phyloP scores from a whole-genome alignment of 345 rosid genomes.

The Rhizophora mangle region DNA sequence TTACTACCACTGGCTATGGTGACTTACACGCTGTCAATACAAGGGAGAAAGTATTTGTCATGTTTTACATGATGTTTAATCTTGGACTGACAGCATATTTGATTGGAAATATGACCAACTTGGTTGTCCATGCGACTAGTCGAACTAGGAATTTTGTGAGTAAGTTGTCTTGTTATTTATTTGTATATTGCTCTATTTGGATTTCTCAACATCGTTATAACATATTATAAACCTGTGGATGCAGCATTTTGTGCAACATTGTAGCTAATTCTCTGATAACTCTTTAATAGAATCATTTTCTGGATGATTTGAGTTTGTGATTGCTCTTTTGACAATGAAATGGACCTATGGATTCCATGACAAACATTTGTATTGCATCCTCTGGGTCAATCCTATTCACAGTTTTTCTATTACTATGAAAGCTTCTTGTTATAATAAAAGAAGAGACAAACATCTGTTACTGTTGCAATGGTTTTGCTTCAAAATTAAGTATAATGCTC shows the following conservation, averaged over 20 bases:
- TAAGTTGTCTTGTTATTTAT: conserved; percentile 8
- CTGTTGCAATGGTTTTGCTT: background rate
- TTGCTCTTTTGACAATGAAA: background rate
- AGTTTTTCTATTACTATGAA: background rate
- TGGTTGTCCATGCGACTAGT: conserved; percentile 74
- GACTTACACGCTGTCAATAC: conserved; percentile 71
- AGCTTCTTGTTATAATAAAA: background rate
- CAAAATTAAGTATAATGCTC: background rate
- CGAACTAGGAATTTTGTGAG: conserved; percentile 87
- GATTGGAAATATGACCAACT: conserved; percentile 85
- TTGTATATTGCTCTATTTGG: background rate
- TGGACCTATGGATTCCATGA: no score
- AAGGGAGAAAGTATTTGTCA: conserved; percentile 57
- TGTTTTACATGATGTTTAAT: conserved; percentile 62
- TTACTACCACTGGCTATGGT: conserved; percentile 82
- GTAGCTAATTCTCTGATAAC: background rate
- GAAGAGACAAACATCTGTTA: background rate
- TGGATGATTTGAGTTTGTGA: background rate
- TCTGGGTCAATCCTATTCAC: no score
- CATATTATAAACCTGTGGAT: background rate
- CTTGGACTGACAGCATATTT: conserved; percentile 72
- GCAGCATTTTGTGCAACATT: background rate
- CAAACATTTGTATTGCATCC: no score
- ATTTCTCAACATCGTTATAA: background rate
- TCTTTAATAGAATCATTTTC: background rate